A percentile compares a stretch with the other conserved stretches of the same genome.
These are phyloP conservation scores for Silene latifolia DNA, from an alignment of 148 eudicot genomes.

Conservation along the genomic window DNA sequence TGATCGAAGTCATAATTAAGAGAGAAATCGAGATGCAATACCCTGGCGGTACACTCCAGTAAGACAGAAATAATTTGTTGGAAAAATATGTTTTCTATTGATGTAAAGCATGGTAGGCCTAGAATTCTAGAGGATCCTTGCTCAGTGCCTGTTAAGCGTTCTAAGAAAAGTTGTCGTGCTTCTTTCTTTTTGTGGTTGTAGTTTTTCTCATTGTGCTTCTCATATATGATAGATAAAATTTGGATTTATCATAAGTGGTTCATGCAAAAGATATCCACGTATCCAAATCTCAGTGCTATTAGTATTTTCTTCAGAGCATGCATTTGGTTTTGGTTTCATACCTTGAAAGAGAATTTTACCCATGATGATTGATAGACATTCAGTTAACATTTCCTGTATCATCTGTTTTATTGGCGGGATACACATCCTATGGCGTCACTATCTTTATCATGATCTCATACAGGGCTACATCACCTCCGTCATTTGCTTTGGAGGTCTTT, in stretches of 20 bases:
- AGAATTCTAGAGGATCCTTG: background rate
- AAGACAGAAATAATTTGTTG: background rate
- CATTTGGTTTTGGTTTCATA: background rate
- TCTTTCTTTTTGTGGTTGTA: background rate
- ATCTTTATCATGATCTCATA: constrained; percentile 12
- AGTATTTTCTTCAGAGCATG: background rate
- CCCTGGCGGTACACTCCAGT: background rate
- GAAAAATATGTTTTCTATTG: background rate
- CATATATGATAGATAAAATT: no score
- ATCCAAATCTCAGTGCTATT: background rate
- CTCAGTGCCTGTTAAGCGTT: background rate
- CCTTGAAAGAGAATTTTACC: background rate
- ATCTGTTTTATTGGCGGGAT: background rate
- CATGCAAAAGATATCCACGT: background rate
- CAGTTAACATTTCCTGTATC: background rate
- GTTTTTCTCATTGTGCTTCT: background rate
- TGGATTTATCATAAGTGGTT: background rate
- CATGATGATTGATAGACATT: background rate
- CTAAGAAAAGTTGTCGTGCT: background rate
- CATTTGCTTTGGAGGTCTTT: constrained; percentile 98
- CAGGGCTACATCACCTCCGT: constrained; percentile 98
- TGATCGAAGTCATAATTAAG: no score
- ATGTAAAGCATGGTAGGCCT: background rate
- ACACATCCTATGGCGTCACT: background rate
- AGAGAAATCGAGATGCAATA: background rate